Evolutionary conservation across 2,329 filamentous ascomycete species (phyloP), one percentile per base, ranked within the genome.

Genomic region (Fonsecaea erecta): DNA sequence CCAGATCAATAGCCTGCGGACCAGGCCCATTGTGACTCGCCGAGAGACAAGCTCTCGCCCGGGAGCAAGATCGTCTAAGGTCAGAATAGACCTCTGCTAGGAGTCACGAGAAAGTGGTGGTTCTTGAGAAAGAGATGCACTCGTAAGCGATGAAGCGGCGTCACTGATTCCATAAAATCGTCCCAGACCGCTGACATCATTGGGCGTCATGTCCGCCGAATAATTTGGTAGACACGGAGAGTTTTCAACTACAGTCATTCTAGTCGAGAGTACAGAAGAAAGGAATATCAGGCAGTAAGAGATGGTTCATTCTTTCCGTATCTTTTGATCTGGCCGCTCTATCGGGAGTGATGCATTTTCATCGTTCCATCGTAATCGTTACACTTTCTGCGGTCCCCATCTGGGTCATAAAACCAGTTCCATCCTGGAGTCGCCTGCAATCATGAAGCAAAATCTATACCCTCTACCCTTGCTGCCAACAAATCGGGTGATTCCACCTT

Each of bases 1-100:
- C 77, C 89, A 89, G 71, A 97, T 87, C 70, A 93, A 76, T 62
- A 96, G 80, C 79, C 95, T 96, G 75, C 91, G 90, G 65, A 90
- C 88, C 66, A 96, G 81, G 70, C 57, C 57, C 92, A 96, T 95
- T 60, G 56, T 76, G 62, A 34, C 16, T 37, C 28, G 26, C 34
- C 26, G 30, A 35, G 40, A 26, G 43, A 26, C 40, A 34, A 35
- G 12, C 55, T 16, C 9, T 58, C 26, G 28, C 24, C 14, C 37
- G 18, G 21, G 40, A 34, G 26, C 55, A 48, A 28, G 28, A 14
- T 32, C n/a, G 9, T 26, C 40, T 16, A 40, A 14, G 21, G 43
- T 14, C 43, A 12, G 18, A 11, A 26, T 26, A 24, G 43, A 48
- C 12, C 18, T 11, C 8, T 48, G 18, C 7, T 21, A 4, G 43